phyloP scores from a whole-genome alignment of 495 filamentous ascomycete species.

The Penicillium mononematosum region DNA sequence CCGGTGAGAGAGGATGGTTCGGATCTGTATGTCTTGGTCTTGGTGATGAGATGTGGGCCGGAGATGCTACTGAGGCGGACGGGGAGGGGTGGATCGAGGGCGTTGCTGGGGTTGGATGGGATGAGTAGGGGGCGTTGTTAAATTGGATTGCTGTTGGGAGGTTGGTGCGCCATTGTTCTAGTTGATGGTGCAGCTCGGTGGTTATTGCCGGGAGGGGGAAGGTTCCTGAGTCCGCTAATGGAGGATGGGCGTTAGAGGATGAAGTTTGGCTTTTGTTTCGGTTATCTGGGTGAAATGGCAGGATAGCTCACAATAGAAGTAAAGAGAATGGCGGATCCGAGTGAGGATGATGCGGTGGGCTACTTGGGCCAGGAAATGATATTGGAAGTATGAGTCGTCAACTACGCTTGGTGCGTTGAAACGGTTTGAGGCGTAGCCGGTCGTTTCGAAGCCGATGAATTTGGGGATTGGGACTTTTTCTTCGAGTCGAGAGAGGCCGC shows the following conservation, averaged over 20 bases:
- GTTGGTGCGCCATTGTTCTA: conserved; percentile 49
- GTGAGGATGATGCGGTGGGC: conserved; percentile 51
- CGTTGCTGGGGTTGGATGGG: conserved; percentile 18
- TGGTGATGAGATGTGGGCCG: conserved; percentile 23
- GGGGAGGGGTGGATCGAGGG: conserved; percentile 24
- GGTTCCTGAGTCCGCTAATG: conserved; percentile 43
- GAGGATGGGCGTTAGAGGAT: not conserved
- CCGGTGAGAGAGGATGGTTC: conserved; percentile 37
- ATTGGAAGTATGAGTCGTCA: conserved; percentile 50
- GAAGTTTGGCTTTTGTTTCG: not conserved
- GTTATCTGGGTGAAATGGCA: not conserved
- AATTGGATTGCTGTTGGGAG: conserved; percentile 45
- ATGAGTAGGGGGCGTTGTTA: conserved; percentile 24
- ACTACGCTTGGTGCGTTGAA: conserved; percentile 32
- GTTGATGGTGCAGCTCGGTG: conserved; percentile 46
- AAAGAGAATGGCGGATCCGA: conserved; percentile 48
- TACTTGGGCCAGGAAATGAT: conserved; percentile 51
- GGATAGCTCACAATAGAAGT: conserved; percentile 43
- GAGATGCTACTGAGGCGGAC: conserved; percentile 27
- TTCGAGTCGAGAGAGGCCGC: conserved; percentile 45
- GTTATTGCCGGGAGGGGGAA: conserved; percentile 49
- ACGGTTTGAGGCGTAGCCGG: conserved; percentile 34
- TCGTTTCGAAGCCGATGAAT: conserved; percentile 46
- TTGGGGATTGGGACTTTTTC: conserved; percentile 49
- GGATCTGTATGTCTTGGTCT: conserved; percentile 17